Evolutionary conservation across 345 rosid species (phyloP).

Genomic region (Ceriops tagal): DNA sequence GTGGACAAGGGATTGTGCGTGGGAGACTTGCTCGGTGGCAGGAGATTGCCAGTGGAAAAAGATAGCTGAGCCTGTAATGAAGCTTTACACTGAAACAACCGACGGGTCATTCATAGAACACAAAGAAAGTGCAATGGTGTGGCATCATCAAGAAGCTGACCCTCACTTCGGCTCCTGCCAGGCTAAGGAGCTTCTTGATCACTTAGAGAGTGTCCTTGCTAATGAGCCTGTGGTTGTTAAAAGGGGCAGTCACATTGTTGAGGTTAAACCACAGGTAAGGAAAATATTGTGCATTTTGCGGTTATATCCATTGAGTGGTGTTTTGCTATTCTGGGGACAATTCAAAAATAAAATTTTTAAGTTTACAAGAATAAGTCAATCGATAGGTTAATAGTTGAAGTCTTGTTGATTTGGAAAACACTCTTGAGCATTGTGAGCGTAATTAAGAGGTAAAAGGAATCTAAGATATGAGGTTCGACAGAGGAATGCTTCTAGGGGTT

Average conservation of each 20-base stretch:
- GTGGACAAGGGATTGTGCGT: slow-evolving; percentile 51
- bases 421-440: too few relatives aligned
- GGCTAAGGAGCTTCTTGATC: slow-evolving; percentile 84
- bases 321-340: too few relatives aligned
- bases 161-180: slow-evolving; percentile 65
- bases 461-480: too few relatives aligned
- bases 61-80: slow-evolving; percentile 74
- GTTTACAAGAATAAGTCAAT: too few relatives aligned
- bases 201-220: slow-evolving; percentile 74
- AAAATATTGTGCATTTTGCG: background rate
- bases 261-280: slow-evolving; percentile 88
- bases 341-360: too few relatives aligned
- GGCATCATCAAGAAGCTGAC: slow-evolving; percentile 83
- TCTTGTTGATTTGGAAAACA: too few relatives aligned
- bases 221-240: slow-evolving; percentile 87
- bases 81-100: slow-evolving; percentile 64
- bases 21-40: slow-evolving; percentile 48
- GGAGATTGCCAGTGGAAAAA: slow-evolving; percentile 58
- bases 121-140: slow-evolving; percentile 79
- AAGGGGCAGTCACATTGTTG: slow-evolving; percentile 75
- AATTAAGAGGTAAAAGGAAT: too few relatives aligned
- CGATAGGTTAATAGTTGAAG: too few relatives aligned
- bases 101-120: slow-evolving; percentile 80
- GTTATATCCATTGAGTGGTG: too few relatives aligned
- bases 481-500: too few relatives aligned